Evolutionary conservation across 306 rosid species (phyloP).

Genomic region (Purshia tridentata): DNA sequence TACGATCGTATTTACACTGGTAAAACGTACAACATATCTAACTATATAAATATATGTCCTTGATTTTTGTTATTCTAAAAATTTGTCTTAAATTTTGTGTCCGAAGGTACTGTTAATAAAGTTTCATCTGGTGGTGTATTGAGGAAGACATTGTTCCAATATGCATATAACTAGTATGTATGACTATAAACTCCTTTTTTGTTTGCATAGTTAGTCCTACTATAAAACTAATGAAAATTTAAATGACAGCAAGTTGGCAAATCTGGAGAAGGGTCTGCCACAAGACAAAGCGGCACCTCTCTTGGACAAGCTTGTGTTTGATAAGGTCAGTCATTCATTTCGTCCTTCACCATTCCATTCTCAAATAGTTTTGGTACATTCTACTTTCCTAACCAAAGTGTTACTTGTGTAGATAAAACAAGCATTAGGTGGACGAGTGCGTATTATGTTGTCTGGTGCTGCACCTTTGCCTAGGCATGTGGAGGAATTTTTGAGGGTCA

Average conservation of each 20-base stretch:
- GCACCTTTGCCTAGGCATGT: slow-evolving; percentile 85
- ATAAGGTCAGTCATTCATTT: slow-evolving; percentile 51
- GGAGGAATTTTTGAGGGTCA: slow-evolving; percentile 81
- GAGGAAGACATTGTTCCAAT: slow-evolving; percentile 57
- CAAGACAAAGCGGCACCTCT: slow-evolving; percentile 83
- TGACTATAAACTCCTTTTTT: slow-evolving; percentile 5
- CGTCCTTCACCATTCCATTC: slow-evolving; percentile 8
- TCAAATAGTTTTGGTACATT: neutral
- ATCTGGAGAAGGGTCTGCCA: slow-evolving; percentile 73
- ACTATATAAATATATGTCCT: neutral
- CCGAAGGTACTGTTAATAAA: slow-evolving; percentile 56
- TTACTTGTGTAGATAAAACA: slow-evolving; percentile 53
- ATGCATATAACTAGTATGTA: slow-evolving; percentile 78
- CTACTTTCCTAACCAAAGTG: slow-evolving; percentile 2
- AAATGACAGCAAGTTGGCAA: slow-evolving; percentile 58
- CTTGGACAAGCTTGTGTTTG: slow-evolving; percentile 77
- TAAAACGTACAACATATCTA: slow-evolving; percentile 20
- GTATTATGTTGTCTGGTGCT: slow-evolving; percentile 75
- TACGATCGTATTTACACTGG: slow-evolving; percentile 71
- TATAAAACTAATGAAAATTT: slow-evolving; percentile 34
- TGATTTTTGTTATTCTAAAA: slow-evolving; percentile 18
- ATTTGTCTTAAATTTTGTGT: slow-evolving; percentile 17
- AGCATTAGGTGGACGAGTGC: slow-evolving; percentile 77
- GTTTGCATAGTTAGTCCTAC: slow-evolving; percentile 20
- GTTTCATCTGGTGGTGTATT: slow-evolving; percentile 66